Percentiles rank a stretch among this genome's conserved stretches.
phyloP scores from a whole-genome alignment of 169 alveolate species.

The Cyclospora cayetanensis region DNA sequence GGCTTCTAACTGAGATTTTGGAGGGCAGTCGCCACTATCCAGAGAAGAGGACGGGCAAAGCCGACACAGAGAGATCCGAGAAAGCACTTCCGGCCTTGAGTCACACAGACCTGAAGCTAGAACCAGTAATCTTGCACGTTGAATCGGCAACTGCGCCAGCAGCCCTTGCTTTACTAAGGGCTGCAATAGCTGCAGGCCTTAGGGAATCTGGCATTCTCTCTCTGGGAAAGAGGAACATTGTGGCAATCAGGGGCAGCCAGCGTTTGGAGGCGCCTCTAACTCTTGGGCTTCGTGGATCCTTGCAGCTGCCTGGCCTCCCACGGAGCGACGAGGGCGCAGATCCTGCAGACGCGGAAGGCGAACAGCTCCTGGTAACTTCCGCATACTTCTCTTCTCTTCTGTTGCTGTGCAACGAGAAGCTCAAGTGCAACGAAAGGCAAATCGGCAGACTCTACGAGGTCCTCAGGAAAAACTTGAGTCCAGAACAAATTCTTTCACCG shows the following conservation, averaged over 20 bases:
- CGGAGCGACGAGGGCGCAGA: not conserved
- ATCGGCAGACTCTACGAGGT: not conserved
- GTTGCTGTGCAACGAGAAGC: constrained; percentile 15
- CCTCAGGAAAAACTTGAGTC: not conserved
- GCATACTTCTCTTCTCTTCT: not conserved
- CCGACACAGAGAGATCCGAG: not conserved
- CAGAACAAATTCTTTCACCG: too few relatives aligned
- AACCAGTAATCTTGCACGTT: constrained; percentile 46
- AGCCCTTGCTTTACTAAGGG: constrained; percentile 12
- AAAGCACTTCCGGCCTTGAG: not conserved
- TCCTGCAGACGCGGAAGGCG: not conserved
- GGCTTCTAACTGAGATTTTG: not conserved
- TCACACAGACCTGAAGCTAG: constrained; percentile 16
- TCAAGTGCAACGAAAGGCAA: not conserved
- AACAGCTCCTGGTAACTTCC: not conserved
- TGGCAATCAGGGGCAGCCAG: constrained; percentile 60
- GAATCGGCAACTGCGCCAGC: not conserved
- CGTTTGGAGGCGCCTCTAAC: constrained; percentile 40
- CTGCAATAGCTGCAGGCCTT: constrained; percentile 31
- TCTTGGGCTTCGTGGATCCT: not conserved
- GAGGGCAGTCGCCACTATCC: not conserved
- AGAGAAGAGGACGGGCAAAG: not conserved
- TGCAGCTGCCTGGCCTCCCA: not conserved
- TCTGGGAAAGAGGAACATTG: not conserved
- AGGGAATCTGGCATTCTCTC: constrained; percentile 44